A percentile compares a stretch with the other conserved stretches of the same genome.
Conservation (phyloP, 116 monocot species). For the Posidonia oceanica region DNA sequence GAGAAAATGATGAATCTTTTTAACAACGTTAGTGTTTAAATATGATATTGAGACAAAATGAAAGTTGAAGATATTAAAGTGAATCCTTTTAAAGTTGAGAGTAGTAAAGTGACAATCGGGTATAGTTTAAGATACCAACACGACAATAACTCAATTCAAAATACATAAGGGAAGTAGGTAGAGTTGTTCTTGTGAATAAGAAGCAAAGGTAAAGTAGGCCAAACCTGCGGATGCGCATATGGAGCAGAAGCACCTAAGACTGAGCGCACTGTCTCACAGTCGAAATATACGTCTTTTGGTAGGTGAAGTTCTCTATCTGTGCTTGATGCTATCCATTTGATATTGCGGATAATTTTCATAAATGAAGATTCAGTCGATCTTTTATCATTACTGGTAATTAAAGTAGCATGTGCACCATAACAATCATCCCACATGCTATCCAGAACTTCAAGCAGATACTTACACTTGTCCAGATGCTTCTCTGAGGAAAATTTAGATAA, state of each 20-base stretch:
- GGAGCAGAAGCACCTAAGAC: conserved; percentile 59
- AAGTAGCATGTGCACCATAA: conserved; percentile 37
- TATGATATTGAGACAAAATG: too few species aligned
- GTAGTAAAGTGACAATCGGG: too few species aligned
- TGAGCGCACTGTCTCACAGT: conserved; percentile 62
- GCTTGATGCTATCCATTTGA: conserved; percentile 74
- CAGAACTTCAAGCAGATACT: conserved; percentile 85
- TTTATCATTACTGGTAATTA: conserved; percentile 16
- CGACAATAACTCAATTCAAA: not conserved
- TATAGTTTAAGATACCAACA: too few species aligned
- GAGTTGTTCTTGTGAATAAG: not conserved
- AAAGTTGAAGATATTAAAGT: too few species aligned
- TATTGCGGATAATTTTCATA: conserved; percentile 38
- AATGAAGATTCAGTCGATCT: conserved; percentile 42
- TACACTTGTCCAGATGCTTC: conserved; percentile 42
- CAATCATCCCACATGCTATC: conserved; percentile 87
- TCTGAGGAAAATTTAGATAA: conserved; percentile 51
- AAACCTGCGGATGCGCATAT: conserved; percentile 88
- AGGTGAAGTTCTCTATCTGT: conserved; percentile 57
- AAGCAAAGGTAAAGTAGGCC: not conserved
- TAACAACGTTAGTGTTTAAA: too few species aligned
- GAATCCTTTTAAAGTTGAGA: too few species aligned
- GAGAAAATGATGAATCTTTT: too few species aligned
- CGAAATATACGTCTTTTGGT: conserved; percentile 62
- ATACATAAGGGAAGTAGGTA: not conserved